Percentiles rank a stretch among this genome's conserved stretches.
These are phyloP conservation scores for Hypoxylon sp. DNA, from an alignment of 2,329 filamentous ascomycete species.

Conservation along the genomic window DNA sequence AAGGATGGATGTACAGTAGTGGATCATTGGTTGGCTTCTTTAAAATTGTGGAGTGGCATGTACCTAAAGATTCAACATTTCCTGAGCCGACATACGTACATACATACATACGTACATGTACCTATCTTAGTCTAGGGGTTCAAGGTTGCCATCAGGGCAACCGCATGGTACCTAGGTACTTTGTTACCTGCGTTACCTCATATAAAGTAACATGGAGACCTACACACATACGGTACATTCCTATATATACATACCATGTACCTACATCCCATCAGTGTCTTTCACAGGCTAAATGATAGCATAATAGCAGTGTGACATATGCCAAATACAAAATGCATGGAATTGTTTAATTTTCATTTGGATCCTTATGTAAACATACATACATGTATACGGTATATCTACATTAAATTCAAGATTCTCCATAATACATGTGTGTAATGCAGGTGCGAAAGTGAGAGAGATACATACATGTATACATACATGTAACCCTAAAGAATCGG, in stretches of 20 bases:
- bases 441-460: not conserved
- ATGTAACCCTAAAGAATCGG: not conserved
- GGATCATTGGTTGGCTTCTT: constrained; percentile 15
- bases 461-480: too few relatives aligned
- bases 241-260: too few relatives aligned
- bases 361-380: too few relatives aligned
- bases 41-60: constrained; percentile 21
- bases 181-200: not conserved
- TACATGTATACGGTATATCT: not conserved
- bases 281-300: not conserved
- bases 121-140: constrained; percentile 1
- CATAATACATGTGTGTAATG: constrained; percentile 5
- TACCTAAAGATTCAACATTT: constrained; percentile 17
- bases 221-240: too few relatives aligned
- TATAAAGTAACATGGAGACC: too few relatives aligned
- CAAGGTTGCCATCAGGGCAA: constrained; percentile 32
- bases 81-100: not conserved
- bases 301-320: too few relatives aligned
- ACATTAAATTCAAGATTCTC: not conserved
- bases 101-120: too few relatives aligned
- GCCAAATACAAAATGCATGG: too few relatives aligned
- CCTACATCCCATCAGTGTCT: too few relatives aligned
- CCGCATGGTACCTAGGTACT: not conserved
- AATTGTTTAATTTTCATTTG: too few relatives aligned
- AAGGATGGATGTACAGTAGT: not conserved